Conservation (phyloP, 768 basidiomycete species). For the Amanita thiersii region DNA sequence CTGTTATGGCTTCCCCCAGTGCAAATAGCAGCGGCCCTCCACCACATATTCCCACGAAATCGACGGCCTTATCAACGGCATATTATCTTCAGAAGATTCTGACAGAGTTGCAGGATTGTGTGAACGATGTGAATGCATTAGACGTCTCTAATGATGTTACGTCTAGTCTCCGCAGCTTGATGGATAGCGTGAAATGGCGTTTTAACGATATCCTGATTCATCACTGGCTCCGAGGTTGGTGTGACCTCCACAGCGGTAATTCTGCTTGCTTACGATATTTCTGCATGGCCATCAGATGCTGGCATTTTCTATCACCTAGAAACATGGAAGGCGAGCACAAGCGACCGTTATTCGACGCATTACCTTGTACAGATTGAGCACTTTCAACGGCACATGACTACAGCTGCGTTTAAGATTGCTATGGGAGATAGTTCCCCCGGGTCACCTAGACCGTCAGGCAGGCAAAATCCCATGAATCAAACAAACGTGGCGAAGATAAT, state of each 20-base stretch:
- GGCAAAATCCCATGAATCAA: constrained; percentile 53
- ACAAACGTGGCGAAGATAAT: constrained; percentile 69
- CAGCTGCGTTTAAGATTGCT: constrained; percentile 71
- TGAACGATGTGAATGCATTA: constrained; percentile 70
- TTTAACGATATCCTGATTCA: constrained; percentile 76
- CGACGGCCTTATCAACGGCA: constrained; percentile 76
- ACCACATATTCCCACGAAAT: constrained; percentile 58
- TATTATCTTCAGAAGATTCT: constrained; percentile 77
- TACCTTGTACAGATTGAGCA: constrained; percentile 72
- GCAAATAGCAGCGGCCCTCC: constrained; percentile 33
- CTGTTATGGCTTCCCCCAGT: constrained; percentile 49
- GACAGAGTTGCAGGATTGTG: constrained; percentile 79
- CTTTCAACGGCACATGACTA: constrained; percentile 75
- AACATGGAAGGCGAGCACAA: constrained; percentile 65
- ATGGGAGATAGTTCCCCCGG: constrained; percentile 61
- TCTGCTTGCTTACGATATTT: neutral
- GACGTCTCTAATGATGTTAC: constrained; percentile 74
- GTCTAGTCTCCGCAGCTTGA: constrained; percentile 59
- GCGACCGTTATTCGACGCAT: constrained; percentile 58
- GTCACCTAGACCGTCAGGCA: constrained; percentile 35
- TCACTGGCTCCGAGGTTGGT: constrained; percentile 77
- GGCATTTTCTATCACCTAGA: constrained; percentile 78
- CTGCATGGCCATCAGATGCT: constrained; percentile 52
- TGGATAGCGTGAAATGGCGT: constrained; percentile 82
- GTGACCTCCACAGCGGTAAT: neutral